These are phyloP conservation scores for Xylariaceae sp. DNA, from an alignment of 2,329 filamentous ascomycete species.

Conservation along the genomic window DNA sequence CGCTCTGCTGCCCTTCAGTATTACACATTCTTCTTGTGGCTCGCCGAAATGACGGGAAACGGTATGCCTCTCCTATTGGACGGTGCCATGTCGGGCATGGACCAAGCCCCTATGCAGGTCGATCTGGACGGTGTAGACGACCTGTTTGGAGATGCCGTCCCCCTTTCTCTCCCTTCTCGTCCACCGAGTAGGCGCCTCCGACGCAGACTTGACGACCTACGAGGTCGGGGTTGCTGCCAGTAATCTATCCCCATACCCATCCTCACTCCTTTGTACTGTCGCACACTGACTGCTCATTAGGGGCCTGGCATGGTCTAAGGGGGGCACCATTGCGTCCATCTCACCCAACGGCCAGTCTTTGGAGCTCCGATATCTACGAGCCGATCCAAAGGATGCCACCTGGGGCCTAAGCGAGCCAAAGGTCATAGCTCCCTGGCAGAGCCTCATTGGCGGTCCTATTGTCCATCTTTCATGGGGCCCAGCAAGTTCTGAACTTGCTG, in stretches of 20 bases:
- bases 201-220: slow-evolving; percentile 77
- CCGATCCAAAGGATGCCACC: slow-evolving; percentile 69
- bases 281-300: slow-evolving; percentile 51
- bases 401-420: slow-evolving; percentile 82
- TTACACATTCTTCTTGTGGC: background rate
- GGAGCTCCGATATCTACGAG: slow-evolving; percentile 74
- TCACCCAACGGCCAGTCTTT: slow-evolving; percentile 72
- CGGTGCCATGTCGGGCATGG: slow-evolving; percentile 61
- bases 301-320: slow-evolving; percentile 84
- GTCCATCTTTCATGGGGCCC: slow-evolving; percentile 84
- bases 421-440: slow-evolving; percentile 63
- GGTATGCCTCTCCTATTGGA: slow-evolving; percentile 61
- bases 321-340: slow-evolving; percentile 84
- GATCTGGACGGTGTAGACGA: slow-evolving; percentile 70
- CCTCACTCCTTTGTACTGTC: background rate
- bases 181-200: slow-evolving; percentile 70
- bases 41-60: slow-evolving; percentile 42
- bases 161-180: slow-evolving; percentile 57
- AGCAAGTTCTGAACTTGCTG: slow-evolving; percentile 77
- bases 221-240: slow-evolving; percentile 80
- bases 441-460: slow-evolving; percentile 69
- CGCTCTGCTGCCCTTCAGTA: background rate
- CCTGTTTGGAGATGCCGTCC: slow-evolving; percentile 74
- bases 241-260: slow-evolving; percentile 55
- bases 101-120: slow-evolving; percentile 57